Conservation (phyloP, 1,284 basidiomycete genomes). For the Cerioporus squamosus region DNA sequence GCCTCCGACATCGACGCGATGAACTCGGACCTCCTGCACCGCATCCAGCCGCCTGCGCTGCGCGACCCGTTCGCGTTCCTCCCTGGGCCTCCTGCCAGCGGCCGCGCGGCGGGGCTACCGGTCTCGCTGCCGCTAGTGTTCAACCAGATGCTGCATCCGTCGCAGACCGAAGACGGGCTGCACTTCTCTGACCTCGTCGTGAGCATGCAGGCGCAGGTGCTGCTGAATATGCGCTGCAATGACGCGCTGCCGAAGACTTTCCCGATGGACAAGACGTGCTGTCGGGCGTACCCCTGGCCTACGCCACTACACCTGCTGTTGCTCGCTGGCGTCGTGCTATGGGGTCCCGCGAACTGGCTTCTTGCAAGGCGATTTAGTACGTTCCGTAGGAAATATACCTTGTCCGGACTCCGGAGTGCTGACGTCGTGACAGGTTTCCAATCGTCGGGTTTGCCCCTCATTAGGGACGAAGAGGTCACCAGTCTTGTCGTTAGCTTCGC, state of each 20-base stretch:
- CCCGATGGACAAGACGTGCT: slow-evolving; percentile 85
- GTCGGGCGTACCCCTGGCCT: slow-evolving; percentile 74
- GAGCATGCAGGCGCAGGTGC: slow-evolving; percentile 74
- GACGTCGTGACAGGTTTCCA: slow-evolving; percentile 28
- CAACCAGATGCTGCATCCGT: slow-evolving; percentile 75
- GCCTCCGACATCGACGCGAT: slow-evolving; percentile 84
- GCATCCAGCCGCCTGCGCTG: slow-evolving; percentile 51
- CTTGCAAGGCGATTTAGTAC: slow-evolving; percentile 39
- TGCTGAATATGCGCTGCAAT: slow-evolving; percentile 86
- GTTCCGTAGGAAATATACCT: slow-evolving; percentile 2
- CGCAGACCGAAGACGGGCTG: slow-evolving; percentile 81
- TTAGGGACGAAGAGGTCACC: slow-evolving; percentile 43
- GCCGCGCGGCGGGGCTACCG: slow-evolving; percentile 33
- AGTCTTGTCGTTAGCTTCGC: slow-evolving; percentile 69
- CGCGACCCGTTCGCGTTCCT: slow-evolving; percentile 37
- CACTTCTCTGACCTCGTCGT: slow-evolving; percentile 75
- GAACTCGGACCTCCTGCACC: slow-evolving; percentile 82
- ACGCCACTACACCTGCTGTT: slow-evolving; percentile 63
- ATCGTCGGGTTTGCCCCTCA: slow-evolving; percentile 41
- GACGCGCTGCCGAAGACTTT: slow-evolving; percentile 69
- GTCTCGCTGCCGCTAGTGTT: slow-evolving; percentile 75
- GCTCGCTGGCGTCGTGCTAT: slow-evolving; percentile 54
- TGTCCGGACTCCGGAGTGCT: no score
- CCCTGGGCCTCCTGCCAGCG: slow-evolving; percentile 22
- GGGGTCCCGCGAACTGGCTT: slow-evolving; percentile 59